Percentiles rank a stretch among this genome's conserved stretches.
phyloP scores from a whole-genome alignment of 23 red algal species.

The Chondrus crispus region DNA sequence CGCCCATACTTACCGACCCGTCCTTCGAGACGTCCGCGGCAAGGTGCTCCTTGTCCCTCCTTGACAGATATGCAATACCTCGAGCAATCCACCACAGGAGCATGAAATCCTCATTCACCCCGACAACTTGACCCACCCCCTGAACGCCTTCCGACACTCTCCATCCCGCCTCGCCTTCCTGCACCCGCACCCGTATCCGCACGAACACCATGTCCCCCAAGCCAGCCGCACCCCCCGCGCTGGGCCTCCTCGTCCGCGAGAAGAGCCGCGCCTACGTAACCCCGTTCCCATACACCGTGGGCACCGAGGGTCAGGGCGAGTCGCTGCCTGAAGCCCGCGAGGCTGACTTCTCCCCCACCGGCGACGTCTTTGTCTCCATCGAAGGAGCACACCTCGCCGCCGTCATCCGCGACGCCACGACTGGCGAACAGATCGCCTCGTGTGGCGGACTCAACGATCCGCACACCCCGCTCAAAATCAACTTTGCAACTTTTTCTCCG shows the following conservation, averaged over 20 bases:
- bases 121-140: too few relatives aligned
- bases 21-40: too few relatives aligned
- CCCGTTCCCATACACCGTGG: conserved; percentile 47
- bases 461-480: conserved; percentile 50
- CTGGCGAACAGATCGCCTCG: conserved; percentile 6
- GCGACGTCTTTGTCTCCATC: conserved; percentile 47
- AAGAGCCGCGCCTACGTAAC: conserved; percentile 43
- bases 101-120: too few relatives aligned
- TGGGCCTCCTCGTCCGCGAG: conserved; percentile 45
- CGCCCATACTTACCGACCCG: too few relatives aligned
- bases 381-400: conserved; percentile 36
- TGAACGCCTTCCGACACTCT: too few relatives aligned
- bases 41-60: too few relatives aligned
- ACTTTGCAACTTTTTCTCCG: conserved; percentile 81
- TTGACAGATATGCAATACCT: too few relatives aligned
- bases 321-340: conserved; percentile 47
- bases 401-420: conserved; percentile 35
- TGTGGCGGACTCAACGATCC: conserved; percentile 46
- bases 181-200: too few relatives aligned
- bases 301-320: not conserved
- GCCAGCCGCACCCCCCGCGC: not conserved
- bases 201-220: too few relatives aligned
- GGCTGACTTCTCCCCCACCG: conserved; percentile 41
- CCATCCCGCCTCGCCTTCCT: too few relatives aligned
- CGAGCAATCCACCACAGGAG: too few relatives aligned